Percentiles rank a stretch among this genome's conserved stretches.
Evolutionary conservation across 345 rosid species (phyloP).

Genomic region (Isatis tinctoria): DNA sequence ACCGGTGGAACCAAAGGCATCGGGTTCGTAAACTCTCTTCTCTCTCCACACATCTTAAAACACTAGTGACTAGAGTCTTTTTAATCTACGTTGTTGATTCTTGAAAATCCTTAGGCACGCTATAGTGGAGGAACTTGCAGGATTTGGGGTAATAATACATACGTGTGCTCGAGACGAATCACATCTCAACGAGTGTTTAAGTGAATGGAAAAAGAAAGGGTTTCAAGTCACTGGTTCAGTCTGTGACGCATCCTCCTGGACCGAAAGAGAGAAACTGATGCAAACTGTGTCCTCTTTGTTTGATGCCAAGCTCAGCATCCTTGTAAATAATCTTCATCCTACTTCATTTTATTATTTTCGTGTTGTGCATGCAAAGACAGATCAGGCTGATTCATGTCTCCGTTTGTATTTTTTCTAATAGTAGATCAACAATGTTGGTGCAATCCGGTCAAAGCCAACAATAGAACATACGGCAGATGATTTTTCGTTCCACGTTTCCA

Average conservation of each 20-base stretch:
- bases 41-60: background rate
- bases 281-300: background rate
- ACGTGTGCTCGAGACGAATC: conserved; percentile 11
- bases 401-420: background rate
- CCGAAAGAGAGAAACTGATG: background rate
- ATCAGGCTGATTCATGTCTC: background rate
- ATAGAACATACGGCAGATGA: background rate
- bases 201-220: background rate
- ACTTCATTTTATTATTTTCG: background rate
- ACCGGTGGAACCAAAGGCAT: conserved; percentile 8
- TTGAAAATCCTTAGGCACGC: background rate
- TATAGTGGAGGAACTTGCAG: background rate
- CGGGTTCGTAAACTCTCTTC: background rate
- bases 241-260: background rate
- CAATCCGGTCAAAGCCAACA: conserved; percentile 10
- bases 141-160: background rate
- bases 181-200: background rate
- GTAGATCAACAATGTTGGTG: conserved; percentile 8
- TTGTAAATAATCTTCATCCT: background rate
- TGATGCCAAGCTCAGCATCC: background rate
- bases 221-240: conserved; percentile 13
- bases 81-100: background rate
- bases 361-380: background rate
- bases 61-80: background rate
- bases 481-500: background rate